phyloP scores from a whole-genome alignment of 1,139 yeast species.

The Yarrowia galli region DNA sequence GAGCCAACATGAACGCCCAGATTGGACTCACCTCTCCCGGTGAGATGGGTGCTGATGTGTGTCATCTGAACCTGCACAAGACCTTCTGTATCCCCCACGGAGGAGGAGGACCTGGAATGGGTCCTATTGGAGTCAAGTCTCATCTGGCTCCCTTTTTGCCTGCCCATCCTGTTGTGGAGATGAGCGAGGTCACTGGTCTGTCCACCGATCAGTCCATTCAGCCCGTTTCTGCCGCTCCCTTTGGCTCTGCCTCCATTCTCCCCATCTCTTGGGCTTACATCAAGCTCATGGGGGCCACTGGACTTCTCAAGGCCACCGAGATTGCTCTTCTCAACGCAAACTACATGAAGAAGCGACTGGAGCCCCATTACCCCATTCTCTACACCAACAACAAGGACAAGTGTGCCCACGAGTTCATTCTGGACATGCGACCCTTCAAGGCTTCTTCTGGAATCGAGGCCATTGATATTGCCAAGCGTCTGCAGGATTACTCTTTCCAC shows the following conservation, averaged over 20 bases:
- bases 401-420: constrained; percentile 96
- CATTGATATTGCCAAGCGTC: constrained; percentile 93
- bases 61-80: constrained; percentile 95
- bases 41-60: constrained; percentile 97
- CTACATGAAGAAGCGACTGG: constrained; percentile 84
- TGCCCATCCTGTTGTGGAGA: constrained; percentile 67
- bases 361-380: constrained; percentile 74
- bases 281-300: constrained; percentile 87
- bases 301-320: constrained; percentile 83
- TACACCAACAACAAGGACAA: constrained; percentile 74
- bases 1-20: constrained; percentile 99
- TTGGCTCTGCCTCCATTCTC: constrained; percentile 90
- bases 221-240: constrained; percentile 92
- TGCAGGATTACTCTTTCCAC: constrained; percentile 98
- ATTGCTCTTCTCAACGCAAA: constrained; percentile 94
- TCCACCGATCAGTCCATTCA: constrained; percentile 60
- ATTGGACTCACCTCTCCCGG: constrained; percentile 98
- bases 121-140: constrained; percentile 91
- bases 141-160: constrained; percentile 89
- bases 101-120: constrained; percentile 99
- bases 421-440: constrained; percentile 89
- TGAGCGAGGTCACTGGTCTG: constrained; percentile 52
- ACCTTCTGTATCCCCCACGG: constrained; percentile 98
- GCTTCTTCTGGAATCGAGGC: constrained; percentile 80
- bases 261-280: constrained; percentile 96